Evolutionary conservation across 495 filamentous ascomycete genomes (phyloP).

Genomic region (Talaromyces borbonicus): DNA sequence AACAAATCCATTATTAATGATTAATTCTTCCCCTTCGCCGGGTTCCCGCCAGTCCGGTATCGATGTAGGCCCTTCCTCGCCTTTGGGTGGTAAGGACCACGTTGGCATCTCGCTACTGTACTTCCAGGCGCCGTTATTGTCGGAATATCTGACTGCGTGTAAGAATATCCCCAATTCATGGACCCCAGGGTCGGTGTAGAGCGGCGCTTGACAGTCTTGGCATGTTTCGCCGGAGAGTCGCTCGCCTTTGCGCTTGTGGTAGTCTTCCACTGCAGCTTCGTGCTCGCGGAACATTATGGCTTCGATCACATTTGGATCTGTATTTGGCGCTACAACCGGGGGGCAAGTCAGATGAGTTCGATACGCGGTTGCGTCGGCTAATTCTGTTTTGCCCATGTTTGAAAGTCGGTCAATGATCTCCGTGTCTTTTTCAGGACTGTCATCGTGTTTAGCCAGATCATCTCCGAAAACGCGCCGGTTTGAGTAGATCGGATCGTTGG

Average conservation of each 20-base stretch:
- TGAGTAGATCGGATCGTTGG: conserved; percentile 95
- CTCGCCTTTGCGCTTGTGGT: conserved; percentile 79
- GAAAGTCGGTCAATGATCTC: conserved; percentile 77
- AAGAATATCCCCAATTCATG: conserved; percentile 92
- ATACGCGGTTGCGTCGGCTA: conserved; percentile 84
- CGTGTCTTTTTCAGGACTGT: conserved; percentile 61
- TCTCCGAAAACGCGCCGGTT: conserved; percentile 86
- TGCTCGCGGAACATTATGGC: conserved; percentile 45
- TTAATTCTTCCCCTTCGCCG: conserved; percentile 23
- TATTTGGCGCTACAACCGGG: conserved; percentile 30
- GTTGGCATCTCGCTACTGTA: conserved; percentile 76
- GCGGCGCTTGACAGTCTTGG: conserved; percentile 68
- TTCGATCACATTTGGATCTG: conserved; percentile 27
- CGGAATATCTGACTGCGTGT: conserved; percentile 82
- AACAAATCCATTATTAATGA: conserved; percentile 26
- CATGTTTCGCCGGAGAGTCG: conserved; percentile 82
- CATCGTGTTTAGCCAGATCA: conserved; percentile 62
- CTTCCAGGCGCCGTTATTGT: conserved; percentile 67
- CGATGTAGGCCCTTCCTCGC: conserved; percentile 46
- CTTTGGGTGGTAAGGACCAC: conserved; percentile 74
- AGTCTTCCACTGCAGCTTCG: conserved; percentile 79
- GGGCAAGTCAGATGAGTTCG: conserved; percentile 34
- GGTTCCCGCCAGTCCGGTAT: conserved; percentile 35
- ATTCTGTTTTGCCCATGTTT: conserved; percentile 89
- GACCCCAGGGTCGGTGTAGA: conserved; percentile 83